Conservation (phyloP, 352 stramenopile genomes). For the Halophytophthora polymorphica region DNA sequence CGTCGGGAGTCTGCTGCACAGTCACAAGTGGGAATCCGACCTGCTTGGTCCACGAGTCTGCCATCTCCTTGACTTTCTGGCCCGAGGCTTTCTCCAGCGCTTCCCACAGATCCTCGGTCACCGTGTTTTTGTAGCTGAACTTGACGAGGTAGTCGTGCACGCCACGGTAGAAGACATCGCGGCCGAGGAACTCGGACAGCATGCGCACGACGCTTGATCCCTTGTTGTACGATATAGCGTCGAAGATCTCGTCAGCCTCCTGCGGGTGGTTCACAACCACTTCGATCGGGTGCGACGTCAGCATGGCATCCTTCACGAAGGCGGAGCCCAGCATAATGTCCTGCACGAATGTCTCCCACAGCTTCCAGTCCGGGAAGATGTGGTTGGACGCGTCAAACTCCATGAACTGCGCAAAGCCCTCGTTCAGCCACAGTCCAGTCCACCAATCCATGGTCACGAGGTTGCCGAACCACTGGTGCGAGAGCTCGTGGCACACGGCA, state of each 20-base stretch:
- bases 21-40: slow-evolving; percentile 93
- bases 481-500: slow-evolving; percentile 97
- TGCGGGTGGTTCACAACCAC: slow-evolving; percentile 91
- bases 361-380: slow-evolving; percentile 92
- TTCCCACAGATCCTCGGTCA: slow-evolving; percentile 95
- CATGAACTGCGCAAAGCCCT: slow-evolving; percentile 97
- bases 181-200: slow-evolving; percentile 68
- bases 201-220: slow-evolving; percentile 74
- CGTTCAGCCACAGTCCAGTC: slow-evolving; percentile 96
- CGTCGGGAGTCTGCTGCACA: slow-evolving; percentile 60
- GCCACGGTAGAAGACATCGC: slow-evolving; percentile 72
- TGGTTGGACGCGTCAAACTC: slow-evolving; percentile 92
- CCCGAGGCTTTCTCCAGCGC: slow-evolving; percentile 89
- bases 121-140: slow-evolving; percentile 94
- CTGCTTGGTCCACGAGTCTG: slow-evolving; percentile 92
- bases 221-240: slow-evolving; percentile 97
- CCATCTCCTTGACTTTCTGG: slow-evolving; percentile 91
- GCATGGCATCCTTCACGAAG: slow-evolving; percentile 90
- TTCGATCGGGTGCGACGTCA: slow-evolving; percentile 93
- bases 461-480: slow-evolving; percentile 97
- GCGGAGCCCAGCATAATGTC: slow-evolving; percentile 67
- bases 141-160: slow-evolving; percentile 93
- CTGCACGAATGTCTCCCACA: slow-evolving; percentile 95
- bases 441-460: slow-evolving; percentile 98
- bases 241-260: slow-evolving; percentile 98